Evolutionary conservation across 78 protist species (phyloP).

Genomic region (Dictyostelium purpureum): DNA sequence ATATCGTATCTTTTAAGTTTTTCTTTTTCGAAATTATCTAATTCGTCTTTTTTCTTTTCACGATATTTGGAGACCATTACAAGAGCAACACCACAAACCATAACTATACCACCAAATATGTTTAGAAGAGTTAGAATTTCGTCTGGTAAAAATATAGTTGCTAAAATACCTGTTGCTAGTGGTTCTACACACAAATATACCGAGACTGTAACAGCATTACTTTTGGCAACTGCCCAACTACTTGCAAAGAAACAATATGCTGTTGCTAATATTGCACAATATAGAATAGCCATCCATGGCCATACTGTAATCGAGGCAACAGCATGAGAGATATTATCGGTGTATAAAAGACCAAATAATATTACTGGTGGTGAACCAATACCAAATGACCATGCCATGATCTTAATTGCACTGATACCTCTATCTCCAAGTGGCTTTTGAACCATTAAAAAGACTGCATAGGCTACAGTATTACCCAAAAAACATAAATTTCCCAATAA

Average conservation of each 20-base stretch:
- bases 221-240: constrained; percentile 37
- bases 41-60: constrained; percentile 11
- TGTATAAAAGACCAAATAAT: background rate
- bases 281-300: constrained; percentile 16
- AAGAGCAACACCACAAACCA: constrained; percentile 33
- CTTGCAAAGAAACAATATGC: constrained; percentile 36
- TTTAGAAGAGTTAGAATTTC: constrained; percentile 44
- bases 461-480: constrained; percentile 56
- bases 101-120: constrained; percentile 26
- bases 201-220: constrained; percentile 45
- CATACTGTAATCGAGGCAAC: background rate
- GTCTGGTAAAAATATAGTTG: constrained; percentile 7
- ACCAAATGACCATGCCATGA: constrained; percentile 50
- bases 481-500: constrained; percentile 61
- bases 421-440: constrained; percentile 46
- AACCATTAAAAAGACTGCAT: constrained; percentile 34
- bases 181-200: constrained; percentile 56
- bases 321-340: background rate
- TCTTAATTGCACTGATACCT: constrained; percentile 4
- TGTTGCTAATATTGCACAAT: constrained; percentile 53
- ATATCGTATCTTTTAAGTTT: constrained; percentile 16
- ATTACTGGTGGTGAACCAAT: constrained; percentile 40
- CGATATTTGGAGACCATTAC: constrained; percentile 46
- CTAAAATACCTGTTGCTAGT: constrained; percentile 5
- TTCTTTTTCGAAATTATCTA: constrained; percentile 17